Conservation (phyloP, 441 rosid genomes). For the Arabidopsis hybrid region DNA sequence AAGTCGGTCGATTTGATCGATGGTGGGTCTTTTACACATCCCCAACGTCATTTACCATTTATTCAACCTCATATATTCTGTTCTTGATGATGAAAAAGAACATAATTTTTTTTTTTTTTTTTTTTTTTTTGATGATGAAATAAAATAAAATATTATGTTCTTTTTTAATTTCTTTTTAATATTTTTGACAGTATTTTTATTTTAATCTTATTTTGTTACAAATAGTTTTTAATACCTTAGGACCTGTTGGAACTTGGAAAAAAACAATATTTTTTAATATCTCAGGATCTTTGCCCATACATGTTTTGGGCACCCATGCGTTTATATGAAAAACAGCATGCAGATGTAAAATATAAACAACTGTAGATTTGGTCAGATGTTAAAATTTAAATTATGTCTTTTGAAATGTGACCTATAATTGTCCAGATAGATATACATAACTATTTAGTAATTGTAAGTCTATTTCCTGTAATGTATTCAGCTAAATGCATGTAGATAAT, state of each 20-base stretch:
- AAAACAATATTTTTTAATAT: neutral
- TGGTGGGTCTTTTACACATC: conserved; percentile 35
- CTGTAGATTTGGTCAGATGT: conserved; percentile 13
- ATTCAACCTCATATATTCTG: conserved; percentile 15
- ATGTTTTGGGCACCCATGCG: conserved; percentile 10
- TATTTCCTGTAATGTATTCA: neutral
- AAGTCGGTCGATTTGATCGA: conserved; percentile 34
- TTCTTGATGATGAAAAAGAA: no score
- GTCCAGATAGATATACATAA: conserved; percentile 4
- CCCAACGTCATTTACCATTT: conserved; percentile 37
- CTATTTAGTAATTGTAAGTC: neutral
- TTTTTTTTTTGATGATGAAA: no score
- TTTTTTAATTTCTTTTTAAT: no score
- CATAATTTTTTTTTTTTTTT: neutral
- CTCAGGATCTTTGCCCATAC: conserved; percentile 4
- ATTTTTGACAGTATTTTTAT: no score
- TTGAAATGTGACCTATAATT: neutral
- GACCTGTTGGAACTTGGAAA: neutral
- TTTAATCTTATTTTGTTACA: neutral
- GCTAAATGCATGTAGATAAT: neutral
- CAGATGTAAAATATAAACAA: conserved; percentile 6
- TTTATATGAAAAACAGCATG: conserved; percentile 3
- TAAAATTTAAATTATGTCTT: neutral
- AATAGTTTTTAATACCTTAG: neutral
- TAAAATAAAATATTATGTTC: no score